A percentile compares a stretch with the other conserved stretches of the same genome.
These are phyloP conservation scores for Diplosphaera chodatii DNA, from an alignment of 139 green algal species.

Conservation along the genomic window DNA sequence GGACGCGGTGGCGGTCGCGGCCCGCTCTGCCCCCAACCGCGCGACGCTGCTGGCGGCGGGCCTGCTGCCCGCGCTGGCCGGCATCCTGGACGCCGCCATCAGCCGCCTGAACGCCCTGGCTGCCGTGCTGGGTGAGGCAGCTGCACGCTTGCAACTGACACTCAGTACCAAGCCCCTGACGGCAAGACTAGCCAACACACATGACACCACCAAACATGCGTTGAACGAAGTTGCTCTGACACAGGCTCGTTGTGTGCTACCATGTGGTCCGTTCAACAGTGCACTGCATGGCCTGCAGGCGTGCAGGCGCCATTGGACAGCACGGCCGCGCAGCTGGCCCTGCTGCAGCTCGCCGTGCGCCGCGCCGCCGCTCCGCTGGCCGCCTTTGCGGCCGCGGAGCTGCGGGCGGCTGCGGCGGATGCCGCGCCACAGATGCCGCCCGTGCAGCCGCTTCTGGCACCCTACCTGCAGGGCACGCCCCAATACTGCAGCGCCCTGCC, in stretches of 20 bases:
- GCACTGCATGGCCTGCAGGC: too few relatives aligned
- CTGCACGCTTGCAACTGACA: too few relatives aligned
- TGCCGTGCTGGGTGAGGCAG: neutral
- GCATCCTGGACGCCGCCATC: constrained; percentile 1
- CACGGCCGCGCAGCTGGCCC: neutral
- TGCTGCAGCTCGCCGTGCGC: constrained; percentile 2
- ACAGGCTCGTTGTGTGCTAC: too few relatives aligned
- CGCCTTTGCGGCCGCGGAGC: constrained; percentile 7
- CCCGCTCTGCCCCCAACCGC: constrained; percentile 25
- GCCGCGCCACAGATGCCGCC: neutral
- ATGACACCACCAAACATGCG: too few relatives aligned
- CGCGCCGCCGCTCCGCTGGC: constrained; percentile 1
- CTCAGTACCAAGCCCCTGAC: too few relatives aligned
- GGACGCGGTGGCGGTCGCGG: constrained; percentile 18
- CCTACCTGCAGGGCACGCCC: neutral
- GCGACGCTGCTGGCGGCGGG: constrained; percentile 17
- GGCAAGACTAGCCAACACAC: too few relatives aligned
- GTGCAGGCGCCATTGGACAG: neutral
- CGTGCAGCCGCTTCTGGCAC: neutral
- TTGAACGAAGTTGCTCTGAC: too few relatives aligned
- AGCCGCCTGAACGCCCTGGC: constrained; percentile 8
- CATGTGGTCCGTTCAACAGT: too few relatives aligned
- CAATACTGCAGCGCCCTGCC: constrained; percentile 2
- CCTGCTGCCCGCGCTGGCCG: constrained; percentile 16
- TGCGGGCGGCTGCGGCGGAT: neutral